These are phyloP conservation scores for Rhytidiadelphus loreus DNA, from an alignment of 225 moss, liverwort and hornwort genomes.

Conservation along the genomic window DNA sequence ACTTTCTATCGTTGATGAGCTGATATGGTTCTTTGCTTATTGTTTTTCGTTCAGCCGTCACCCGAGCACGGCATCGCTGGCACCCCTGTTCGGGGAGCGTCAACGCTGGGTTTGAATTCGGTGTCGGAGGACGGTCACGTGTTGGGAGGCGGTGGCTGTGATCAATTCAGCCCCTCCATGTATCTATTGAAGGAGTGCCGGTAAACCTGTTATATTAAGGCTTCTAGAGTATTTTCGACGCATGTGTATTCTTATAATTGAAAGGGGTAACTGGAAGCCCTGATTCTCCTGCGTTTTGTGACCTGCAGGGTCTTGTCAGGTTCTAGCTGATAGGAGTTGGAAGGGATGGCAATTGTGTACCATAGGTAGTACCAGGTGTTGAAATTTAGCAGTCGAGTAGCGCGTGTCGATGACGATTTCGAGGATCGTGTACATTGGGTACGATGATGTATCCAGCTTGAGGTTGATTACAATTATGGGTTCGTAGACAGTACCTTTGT, in stretches of 20 bases:
- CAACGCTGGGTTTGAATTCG: constrained; percentile 37
- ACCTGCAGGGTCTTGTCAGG: constrained; percentile 13
- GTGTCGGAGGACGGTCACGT: constrained; percentile 40
- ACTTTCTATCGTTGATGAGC: not conserved
- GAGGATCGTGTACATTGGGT: constrained; percentile 1
- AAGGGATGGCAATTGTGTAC: constrained; percentile 21
- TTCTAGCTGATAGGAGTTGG: not conserved
- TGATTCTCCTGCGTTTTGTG: not conserved
- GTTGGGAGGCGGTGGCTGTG: constrained; percentile 48
- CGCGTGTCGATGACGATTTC: not conserved
- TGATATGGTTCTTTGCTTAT: not conserved
- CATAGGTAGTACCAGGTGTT: constrained; percentile 13
- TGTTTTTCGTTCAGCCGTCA: constrained; percentile 47
- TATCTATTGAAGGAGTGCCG: constrained; percentile 92
- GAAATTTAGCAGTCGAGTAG: not conserved
- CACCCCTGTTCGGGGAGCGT: constrained; percentile 46
- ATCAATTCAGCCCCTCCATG: constrained; percentile 88
- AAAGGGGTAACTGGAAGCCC: not conserved
- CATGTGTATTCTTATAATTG: not conserved
- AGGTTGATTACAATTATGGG: not conserved
- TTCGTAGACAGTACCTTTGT: not conserved
- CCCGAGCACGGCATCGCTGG: constrained; percentile 63
- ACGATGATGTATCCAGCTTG: not conserved
- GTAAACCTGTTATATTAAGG: constrained; percentile 24
- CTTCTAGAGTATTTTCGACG: not conserved